Percentiles rank a stretch among this genome's conserved stretches.
Evolutionary conservation across 2,329 filamentous ascomycete genomes (phyloP).

Genomic region (Colletotrichum sp.): DNA sequence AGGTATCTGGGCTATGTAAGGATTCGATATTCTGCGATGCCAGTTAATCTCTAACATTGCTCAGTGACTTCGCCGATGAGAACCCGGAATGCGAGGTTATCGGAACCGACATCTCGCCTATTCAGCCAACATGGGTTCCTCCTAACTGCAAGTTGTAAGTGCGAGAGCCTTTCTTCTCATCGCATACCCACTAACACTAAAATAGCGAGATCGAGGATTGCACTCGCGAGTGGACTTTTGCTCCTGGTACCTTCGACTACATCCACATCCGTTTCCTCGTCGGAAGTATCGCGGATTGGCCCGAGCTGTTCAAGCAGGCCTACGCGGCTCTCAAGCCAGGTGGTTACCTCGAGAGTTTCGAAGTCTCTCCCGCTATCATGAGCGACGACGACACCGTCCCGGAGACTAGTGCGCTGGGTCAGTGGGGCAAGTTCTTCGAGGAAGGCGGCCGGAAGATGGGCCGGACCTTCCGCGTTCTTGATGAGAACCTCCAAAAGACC

Average conservation of each 20-base stretch:
- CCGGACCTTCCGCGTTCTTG: constrained; percentile 32
- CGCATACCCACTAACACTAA: constrained; percentile 10
- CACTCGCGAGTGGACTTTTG: constrained; percentile 53
- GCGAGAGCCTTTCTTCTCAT: background rate
- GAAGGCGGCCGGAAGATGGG: constrained; percentile 36
- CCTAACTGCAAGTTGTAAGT: constrained; percentile 52
- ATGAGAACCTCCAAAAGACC: constrained; percentile 32
- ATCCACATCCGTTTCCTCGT: constrained; percentile 61
- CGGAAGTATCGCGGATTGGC: constrained; percentile 59
- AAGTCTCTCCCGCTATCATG: constrained; percentile 31
- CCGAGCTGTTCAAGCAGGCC: constrained; percentile 51
- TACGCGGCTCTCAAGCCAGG: constrained; percentile 55
- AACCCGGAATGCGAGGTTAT: constrained; percentile 50
- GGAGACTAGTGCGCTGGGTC: constrained; percentile 31
- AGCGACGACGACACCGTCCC: constrained; percentile 34
- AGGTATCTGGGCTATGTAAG: constrained; percentile 19
- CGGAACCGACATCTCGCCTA: constrained; percentile 63
- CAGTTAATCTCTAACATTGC: background rate
- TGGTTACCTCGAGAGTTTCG: constrained; percentile 45
- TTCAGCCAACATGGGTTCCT: constrained; percentile 61
- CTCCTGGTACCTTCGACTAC: constrained; percentile 56
- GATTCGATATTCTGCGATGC: too few relatives aligned
- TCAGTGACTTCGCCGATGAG: constrained; percentile 52
- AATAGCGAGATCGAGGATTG: constrained; percentile 63
- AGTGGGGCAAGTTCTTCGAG: constrained; percentile 37